Percentiles rank a stretch among this genome's conserved stretches.
Evolutionary conservation across 208 protist species (phyloP).

Genomic region (Acanthamoeba lenticulata): DNA sequence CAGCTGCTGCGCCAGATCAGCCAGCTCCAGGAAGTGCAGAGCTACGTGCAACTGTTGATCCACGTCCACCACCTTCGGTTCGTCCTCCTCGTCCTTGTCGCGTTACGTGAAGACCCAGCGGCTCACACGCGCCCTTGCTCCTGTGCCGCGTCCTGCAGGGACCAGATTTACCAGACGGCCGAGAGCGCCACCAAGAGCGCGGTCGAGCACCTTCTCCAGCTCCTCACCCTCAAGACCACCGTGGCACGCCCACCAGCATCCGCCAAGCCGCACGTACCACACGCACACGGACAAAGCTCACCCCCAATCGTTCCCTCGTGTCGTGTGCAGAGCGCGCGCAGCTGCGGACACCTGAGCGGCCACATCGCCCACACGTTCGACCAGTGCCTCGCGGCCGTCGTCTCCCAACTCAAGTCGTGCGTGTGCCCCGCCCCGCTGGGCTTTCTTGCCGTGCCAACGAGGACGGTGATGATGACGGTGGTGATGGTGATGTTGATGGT

Average conservation of each 20-base stretch:
- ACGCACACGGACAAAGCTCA: no score
- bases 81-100: neutral
- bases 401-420: neutral
- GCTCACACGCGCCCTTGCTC: no score
- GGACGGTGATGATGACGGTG: no score
- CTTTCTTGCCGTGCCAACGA: no score
- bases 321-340: neutral
- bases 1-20: neutral
- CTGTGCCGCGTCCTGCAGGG: neutral
- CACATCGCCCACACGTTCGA: neutral
- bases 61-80: neutral
- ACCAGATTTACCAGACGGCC: neutral
- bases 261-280: no score
- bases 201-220: neutral
- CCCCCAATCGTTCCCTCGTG: neutral
- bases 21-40: slow-evolving; percentile 9
- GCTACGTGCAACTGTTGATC: neutral
- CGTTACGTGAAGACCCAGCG: neutral
- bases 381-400: neutral
- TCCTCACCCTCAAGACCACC: neutral
- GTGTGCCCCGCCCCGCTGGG: no score
- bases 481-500: neutral
- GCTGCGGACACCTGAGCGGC: neutral
- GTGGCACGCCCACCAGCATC: neutral
- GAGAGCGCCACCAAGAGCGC: neutral